Conservation (phyloP, 2,329 filamentous ascomycete genomes). For the Teratosphaeria gauchensis region DNA sequence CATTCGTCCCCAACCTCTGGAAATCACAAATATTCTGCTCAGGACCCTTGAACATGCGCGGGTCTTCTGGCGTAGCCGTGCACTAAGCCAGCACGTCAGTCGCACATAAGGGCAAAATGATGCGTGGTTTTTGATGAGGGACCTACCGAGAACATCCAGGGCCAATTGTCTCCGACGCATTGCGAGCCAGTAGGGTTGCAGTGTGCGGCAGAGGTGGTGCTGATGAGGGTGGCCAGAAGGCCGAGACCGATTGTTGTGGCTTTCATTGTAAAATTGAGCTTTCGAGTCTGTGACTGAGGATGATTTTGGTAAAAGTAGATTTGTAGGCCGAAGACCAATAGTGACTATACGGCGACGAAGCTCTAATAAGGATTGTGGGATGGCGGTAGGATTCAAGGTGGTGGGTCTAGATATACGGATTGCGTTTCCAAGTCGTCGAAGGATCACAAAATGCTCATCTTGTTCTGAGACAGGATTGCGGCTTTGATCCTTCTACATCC, state of each 20-base stretch:
- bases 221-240: neutral
- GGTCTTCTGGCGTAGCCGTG: neutral
- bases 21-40: neutral
- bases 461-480: too few species aligned
- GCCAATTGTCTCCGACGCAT: neutral
- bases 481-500: too few species aligned
- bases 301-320: neutral
- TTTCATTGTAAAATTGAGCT: neutral
- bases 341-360: too few species aligned
- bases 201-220: neutral
- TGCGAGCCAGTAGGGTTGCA: neutral
- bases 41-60: neutral
- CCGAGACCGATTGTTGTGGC: neutral
- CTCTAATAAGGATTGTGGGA: too few species aligned
- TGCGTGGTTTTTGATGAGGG: neutral
- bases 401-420: too few species aligned
- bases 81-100: neutral
- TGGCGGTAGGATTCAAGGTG: too few species aligned
- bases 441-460: too few species aligned
- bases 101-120: neutral
- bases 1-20: neutral
- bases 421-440: too few species aligned
- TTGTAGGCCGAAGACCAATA: neutral
- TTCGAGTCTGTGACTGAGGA: neutral
- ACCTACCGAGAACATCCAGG: neutral